phyloP scores from a whole-genome alignment of 2,329 filamentous ascomycete genomes.

The Fusarium palustre region DNA sequence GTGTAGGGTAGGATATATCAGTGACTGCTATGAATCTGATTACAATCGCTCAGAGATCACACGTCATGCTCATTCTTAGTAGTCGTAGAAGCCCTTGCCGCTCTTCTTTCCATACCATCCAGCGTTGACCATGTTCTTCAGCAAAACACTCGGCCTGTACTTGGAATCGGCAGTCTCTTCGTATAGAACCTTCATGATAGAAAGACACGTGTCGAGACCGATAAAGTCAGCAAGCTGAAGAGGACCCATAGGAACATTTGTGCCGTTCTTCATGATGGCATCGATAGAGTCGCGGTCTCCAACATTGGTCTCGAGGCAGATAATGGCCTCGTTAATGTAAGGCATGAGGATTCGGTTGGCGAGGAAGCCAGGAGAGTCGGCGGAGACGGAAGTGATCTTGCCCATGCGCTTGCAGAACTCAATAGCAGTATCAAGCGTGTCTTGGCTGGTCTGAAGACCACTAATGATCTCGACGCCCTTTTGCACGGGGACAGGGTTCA shows the following conservation, averaged over 20 bases:
- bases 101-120: constrained; percentile 98
- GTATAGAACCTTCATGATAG: constrained; percentile 97
- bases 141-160: constrained; percentile 87
- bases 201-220: constrained; percentile 92
- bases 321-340: constrained; percentile 98
- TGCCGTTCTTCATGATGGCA: constrained; percentile 99
- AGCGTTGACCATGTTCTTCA: constrained; percentile 96
- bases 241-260: constrained; percentile 98
- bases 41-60: background rate
- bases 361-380: constrained; percentile 92
- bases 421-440: constrained; percentile 84
- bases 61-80: constrained; percentile 58
- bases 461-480: constrained; percentile 98
- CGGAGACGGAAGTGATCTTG: constrained; percentile 88
- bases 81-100: constrained; percentile 95
- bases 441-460: constrained; percentile 87
- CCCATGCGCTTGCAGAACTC: constrained; percentile 92
- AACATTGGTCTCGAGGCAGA: constrained; percentile 93
- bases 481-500: constrained; percentile 98
- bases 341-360: constrained; percentile 98
- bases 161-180: constrained; percentile 94
- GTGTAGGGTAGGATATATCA: background rate
- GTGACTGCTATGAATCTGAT: background rate
- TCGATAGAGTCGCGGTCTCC: constrained; percentile 93
- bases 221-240: constrained; percentile 96